Conservation (phyloP, 768 basidiomycete species). For the Hypholoma sublateritium region DNA sequence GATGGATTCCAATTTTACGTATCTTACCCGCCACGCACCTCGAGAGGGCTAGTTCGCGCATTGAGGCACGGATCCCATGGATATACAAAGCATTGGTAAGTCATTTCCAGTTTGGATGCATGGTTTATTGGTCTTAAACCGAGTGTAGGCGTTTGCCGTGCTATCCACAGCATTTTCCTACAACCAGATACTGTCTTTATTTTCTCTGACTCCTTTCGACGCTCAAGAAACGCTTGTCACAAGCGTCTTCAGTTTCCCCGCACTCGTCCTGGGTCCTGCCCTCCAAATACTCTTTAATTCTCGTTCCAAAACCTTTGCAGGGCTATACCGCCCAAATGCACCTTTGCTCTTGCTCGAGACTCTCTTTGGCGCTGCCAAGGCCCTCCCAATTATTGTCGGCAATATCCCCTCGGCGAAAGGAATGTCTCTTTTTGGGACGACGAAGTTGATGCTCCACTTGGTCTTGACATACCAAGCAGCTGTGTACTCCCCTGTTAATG, state of each 20-base stretch:
- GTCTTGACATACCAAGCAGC: not conserved
- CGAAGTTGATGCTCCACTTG: not conserved
- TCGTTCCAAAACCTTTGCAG: slow-evolving; percentile 12
- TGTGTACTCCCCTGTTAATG: not conserved
- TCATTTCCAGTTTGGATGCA: not conserved
- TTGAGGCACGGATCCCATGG: slow-evolving; percentile 4
- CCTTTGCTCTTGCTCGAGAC: not conserved
- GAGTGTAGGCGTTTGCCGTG: not conserved
- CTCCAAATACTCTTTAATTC: slow-evolving; percentile 16
- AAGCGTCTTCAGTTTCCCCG: not conserved
- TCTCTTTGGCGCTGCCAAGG: not conserved
- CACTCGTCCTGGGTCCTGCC: slow-evolving; percentile 1
- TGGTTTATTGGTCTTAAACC: not conserved
- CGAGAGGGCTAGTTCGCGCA: slow-evolving; percentile 29
- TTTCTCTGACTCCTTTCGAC: too few relatives aligned
- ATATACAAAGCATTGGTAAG: not conserved
- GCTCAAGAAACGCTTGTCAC: too few relatives aligned
- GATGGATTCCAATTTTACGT: slow-evolving; percentile 10
- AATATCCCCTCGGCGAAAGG: not conserved
- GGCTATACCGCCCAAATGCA: slow-evolving; percentile 5
- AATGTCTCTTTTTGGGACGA: not conserved
- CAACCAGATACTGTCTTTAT: too few relatives aligned
- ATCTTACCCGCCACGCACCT: slow-evolving; percentile 23
- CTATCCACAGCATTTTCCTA: too few relatives aligned
- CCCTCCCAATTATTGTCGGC: not conserved